Evolutionary conservation across 257 asterid species (phyloP).

Genomic region (Nicotiana otophora): DNA sequence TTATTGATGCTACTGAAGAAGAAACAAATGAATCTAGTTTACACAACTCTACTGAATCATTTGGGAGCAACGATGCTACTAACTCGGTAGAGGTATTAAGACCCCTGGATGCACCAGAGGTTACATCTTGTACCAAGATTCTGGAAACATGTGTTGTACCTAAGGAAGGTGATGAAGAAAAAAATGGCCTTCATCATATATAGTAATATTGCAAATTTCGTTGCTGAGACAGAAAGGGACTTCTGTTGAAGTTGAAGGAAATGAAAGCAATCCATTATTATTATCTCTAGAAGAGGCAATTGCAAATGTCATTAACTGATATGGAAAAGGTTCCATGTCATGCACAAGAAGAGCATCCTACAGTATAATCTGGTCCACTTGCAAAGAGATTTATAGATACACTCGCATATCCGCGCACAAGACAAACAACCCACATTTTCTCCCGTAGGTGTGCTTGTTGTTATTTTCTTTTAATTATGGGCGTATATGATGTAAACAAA

Average conservation of each 20-base stretch:
- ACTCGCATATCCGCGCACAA: no score
- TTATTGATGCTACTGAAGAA: conserved; percentile 8
- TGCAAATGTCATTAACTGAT: background rate
- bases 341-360: background rate
- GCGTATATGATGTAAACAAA: no score
- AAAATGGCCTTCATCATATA: background rate
- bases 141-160: background rate
- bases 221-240: background rate
- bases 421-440: no score
- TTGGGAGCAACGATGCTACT: conserved; percentile 9
- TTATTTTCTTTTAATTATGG: no score
- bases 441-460: no score
- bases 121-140: background rate
- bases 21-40: conserved; percentile 13
- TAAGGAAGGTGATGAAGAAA: background rate
- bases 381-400: no score
- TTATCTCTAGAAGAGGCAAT: background rate
- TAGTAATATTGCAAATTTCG: background rate
- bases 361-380: conserved; percentile 36
- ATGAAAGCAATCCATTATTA: background rate
- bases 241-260: background rate
- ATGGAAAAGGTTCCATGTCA: background rate
- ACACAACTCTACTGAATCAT: background rate
- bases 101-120: conserved; percentile 1
- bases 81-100: background rate